phyloP scores from a whole-genome alignment of 805 yeast genomes.

The Candida lessepsii region DNA sequence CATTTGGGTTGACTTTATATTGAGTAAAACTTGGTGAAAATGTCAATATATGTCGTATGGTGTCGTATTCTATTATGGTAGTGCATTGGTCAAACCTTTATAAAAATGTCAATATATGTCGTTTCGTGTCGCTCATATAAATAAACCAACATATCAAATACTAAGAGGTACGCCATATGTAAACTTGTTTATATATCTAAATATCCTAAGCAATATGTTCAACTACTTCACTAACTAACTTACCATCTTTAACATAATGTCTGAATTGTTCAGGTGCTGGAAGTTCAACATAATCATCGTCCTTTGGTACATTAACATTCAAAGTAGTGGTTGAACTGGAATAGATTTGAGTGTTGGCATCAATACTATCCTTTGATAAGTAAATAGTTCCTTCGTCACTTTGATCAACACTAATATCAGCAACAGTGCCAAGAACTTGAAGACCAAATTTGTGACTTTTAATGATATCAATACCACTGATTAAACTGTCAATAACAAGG shows the following conservation, averaged over 20 bases:
- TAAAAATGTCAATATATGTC: too few relatives aligned
- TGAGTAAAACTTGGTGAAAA: too few relatives aligned
- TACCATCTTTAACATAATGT: slow-evolving; percentile 64
- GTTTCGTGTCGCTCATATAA: too few relatives aligned
- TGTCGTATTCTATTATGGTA: too few relatives aligned
- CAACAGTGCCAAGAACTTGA: slow-evolving; percentile 80
- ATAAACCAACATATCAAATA: too few relatives aligned
- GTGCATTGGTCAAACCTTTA: too few relatives aligned
- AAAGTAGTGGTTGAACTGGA: slow-evolving; percentile 83
- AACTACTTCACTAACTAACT: slow-evolving; percentile 67
- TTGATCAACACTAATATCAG: slow-evolving; percentile 84
- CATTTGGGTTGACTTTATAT: too few relatives aligned
- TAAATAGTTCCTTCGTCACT: slow-evolving; percentile 83
- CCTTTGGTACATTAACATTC: slow-evolving; percentile 79
- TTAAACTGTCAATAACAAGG: slow-evolving; percentile 76
- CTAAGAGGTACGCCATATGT: too few relatives aligned
- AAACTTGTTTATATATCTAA: slow-evolving; percentile 1
- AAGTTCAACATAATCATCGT: slow-evolving; percentile 74
- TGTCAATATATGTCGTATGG: too few relatives aligned
- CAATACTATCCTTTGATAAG: slow-evolving; percentile 67
- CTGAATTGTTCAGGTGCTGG: slow-evolving; percentile 91
- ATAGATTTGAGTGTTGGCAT: slow-evolving; percentile 63
- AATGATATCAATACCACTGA: slow-evolving; percentile 85
- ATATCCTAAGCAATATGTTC: slow-evolving; percentile 63
- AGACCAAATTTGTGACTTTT: slow-evolving; percentile 78